phyloP scores from a whole-genome alignment of 116 monocot genomes.

The Dioscorea cayenensis region DNA sequence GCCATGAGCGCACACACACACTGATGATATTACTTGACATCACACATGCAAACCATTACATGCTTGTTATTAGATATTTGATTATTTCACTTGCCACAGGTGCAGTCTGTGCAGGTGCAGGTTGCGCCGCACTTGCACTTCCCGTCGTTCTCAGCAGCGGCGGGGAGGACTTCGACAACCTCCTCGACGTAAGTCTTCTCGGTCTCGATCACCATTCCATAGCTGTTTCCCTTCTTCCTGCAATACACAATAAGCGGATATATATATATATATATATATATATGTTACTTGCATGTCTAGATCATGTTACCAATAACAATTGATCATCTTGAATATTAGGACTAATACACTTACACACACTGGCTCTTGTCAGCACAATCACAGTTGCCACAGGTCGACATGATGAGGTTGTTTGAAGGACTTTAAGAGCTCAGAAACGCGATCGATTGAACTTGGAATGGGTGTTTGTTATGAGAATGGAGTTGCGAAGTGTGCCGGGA shows the following conservation, averaged over 20 bases:
- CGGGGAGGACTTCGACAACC: constrained; percentile 1
- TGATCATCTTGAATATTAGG: too few species aligned
- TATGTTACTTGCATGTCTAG: background rate
- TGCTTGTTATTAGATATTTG: background rate
- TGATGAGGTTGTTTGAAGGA: constrained; percentile 4
- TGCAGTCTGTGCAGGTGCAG: constrained; percentile 50
- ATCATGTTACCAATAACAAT: too few species aligned
- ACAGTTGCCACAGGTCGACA: constrained; percentile 74
- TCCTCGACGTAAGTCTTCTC: constrained; percentile 10
- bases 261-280: too few species aligned
- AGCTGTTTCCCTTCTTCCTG: constrained; percentile 28
- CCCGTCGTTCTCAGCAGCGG: constrained; percentile 28
- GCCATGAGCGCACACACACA: background rate
- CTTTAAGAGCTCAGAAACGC: too few species aligned
- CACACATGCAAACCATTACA: background rate
- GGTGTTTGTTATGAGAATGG: background rate
- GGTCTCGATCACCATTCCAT: constrained; percentile 7
- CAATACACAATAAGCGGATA: background rate
- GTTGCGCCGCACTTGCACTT: constrained; percentile 60
- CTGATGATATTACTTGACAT: background rate
- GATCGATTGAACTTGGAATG: too few species aligned
- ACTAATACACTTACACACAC: constrained; percentile 54
- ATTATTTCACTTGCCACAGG: constrained; percentile 40
- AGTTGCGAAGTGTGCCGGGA: background rate
- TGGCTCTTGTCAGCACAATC: constrained; percentile 88